phyloP scores from a whole-genome alignment of 1,284 basidiomycete genomes.

The Mycosarcoma mackinlayi region DNA sequence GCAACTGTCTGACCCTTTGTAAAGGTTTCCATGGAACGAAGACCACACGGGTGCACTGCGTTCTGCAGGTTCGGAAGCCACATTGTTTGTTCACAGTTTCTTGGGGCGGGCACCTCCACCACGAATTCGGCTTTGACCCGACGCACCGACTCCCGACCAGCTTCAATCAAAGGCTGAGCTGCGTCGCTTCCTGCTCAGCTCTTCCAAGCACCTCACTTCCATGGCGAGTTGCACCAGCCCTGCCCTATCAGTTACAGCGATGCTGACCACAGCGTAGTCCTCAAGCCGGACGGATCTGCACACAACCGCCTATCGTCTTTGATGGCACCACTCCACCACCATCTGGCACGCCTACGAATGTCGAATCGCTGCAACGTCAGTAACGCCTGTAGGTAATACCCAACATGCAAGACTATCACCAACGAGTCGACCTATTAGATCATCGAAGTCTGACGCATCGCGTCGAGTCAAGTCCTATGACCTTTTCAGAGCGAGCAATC shows the following conservation, averaged over 20 bases:
- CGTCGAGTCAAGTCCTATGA: conserved; percentile 1
- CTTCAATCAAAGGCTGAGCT: too few species aligned
- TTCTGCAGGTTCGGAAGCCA: too few species aligned
- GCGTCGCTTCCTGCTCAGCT: conserved; percentile 21
- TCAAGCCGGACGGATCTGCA: conserved; percentile 9
- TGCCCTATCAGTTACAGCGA: neutral
- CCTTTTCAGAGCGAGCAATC: neutral
- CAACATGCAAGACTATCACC: too few species aligned
- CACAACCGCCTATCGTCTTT: conserved; percentile 1
- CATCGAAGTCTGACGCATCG: conserved; percentile 4
- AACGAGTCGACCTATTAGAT: too few species aligned
- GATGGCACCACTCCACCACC: neutral
- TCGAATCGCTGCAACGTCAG: conserved; percentile 3
- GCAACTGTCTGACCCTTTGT: too few species aligned
- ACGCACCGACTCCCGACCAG: conserved; percentile 22
- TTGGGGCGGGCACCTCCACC: too few species aligned
- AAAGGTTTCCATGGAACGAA: too few species aligned
- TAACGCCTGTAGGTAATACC: conserved; percentile 5
- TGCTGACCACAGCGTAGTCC: conserved; percentile 2
- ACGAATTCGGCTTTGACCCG: too few species aligned
- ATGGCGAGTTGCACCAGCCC: conserved; percentile 1
- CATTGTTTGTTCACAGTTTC: too few species aligned
- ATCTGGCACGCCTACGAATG: neutral
- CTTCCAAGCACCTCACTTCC: conserved; percentile 24
- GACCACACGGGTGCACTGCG: too few species aligned